Evolutionary conservation across 768 basidiomycete species (phyloP).

Genomic region (Amanita fuliginea): DNA sequence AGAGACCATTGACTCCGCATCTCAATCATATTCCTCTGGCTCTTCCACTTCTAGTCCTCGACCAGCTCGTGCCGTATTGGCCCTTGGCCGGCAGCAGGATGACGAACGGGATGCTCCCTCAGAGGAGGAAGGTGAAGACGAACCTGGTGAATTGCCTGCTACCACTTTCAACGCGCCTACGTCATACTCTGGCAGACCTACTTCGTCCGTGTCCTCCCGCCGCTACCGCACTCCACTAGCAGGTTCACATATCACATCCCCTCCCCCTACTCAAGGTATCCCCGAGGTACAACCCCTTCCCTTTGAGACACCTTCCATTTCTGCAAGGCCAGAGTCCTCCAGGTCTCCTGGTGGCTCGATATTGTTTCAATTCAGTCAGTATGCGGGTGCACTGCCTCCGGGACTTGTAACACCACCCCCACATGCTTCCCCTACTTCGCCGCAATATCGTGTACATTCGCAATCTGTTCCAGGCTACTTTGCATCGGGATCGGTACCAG

Average conservation of each 20-base stretch:
- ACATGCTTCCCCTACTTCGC: conserved; percentile 23
- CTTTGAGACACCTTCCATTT: conserved; percentile 68
- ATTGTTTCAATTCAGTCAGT: conserved; percentile 22
- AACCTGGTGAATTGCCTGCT: conserved; percentile 30
- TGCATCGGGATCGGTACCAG: conserved; percentile 26
- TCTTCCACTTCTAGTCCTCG: conserved; percentile 43
- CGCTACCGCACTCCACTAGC: conserved; percentile 72
- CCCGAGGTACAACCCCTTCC: conserved; percentile 65
- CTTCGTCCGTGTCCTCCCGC: conserved; percentile 68
- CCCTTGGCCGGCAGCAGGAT: background rate
- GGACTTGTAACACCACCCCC: conserved; percentile 27
- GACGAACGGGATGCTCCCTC: conserved; percentile 21
- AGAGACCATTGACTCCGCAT: conserved; percentile 38
- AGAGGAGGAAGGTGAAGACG: conserved; percentile 42
- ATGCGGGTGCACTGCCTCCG: conserved; percentile 26
- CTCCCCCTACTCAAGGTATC: conserved; percentile 36
- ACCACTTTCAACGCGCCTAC: conserved; percentile 16
- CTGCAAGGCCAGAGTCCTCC: conserved; percentile 34
- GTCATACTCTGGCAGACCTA: conserved; percentile 43
- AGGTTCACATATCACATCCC: conserved; percentile 47
- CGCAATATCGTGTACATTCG: conserved; percentile 23
- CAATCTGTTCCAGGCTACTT: conserved; percentile 22
- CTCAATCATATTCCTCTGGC: conserved; percentile 52
- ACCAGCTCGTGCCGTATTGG: background rate
- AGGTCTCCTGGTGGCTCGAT: conserved; percentile 27